Conservation (phyloP, 352 stramenopile genomes). For the Phytophthora pistaciae region DNA sequence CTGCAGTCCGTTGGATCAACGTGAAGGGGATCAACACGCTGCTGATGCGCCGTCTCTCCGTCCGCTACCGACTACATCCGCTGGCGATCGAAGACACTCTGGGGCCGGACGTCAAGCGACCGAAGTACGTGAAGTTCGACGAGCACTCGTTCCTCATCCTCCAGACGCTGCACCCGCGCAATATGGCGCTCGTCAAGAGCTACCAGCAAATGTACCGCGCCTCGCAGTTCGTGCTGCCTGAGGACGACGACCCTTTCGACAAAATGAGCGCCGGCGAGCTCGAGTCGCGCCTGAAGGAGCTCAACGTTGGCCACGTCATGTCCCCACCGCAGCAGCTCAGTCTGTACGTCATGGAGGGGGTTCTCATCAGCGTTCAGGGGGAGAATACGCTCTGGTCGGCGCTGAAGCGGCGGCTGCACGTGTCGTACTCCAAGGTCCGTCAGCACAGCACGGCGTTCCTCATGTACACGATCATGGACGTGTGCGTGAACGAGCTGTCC, state of each 20-base stretch:
- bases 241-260: constrained; percentile 59
- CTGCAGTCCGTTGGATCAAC: constrained; percentile 82
- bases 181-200: constrained; percentile 54
- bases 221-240: constrained; percentile 55
- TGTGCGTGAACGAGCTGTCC: constrained; percentile 75
- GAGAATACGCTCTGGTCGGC: constrained; percentile 49
- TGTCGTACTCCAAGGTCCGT: constrained; percentile 82
- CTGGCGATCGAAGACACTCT: constrained; percentile 81
- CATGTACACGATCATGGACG: constrained; percentile 80
- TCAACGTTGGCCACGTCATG: constrained; percentile 65
- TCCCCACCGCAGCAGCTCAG: constrained; percentile 77
- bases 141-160: constrained; percentile 82
- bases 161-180: constrained; percentile 56
- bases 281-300: constrained; percentile 51
- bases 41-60: constrained; percentile 68
- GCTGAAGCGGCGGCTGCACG: constrained; percentile 66
- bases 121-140: constrained; percentile 88
- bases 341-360: constrained; percentile 68
- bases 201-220: constrained; percentile 77
- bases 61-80: constrained; percentile 83
- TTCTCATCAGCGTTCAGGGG: constrained; percentile 72
- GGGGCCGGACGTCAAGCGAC: constrained; percentile 66
- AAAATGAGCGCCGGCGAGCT: constrained; percentile 67
- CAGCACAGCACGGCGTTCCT: constrained; percentile 78
- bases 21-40: constrained; percentile 68